Evolutionary conservation across 2,329 filamentous ascomycete genomes (phyloP).

Genomic region (Botrytis hyacinthi): DNA sequence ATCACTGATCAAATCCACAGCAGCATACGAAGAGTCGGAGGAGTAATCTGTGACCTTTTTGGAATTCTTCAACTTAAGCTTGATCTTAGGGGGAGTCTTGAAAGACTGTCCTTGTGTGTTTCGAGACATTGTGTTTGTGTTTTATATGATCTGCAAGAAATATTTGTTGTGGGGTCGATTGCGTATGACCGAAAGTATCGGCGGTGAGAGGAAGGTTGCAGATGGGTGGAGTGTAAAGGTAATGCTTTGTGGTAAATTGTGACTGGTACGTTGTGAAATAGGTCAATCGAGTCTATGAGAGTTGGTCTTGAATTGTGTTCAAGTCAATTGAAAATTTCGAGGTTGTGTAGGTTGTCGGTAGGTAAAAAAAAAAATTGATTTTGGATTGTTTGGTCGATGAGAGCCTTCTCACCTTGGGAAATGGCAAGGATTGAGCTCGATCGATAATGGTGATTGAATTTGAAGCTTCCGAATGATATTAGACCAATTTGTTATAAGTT

Average conservation of each 20-base stretch:
- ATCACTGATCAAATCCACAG: constrained; percentile 76
- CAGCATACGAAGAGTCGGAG: constrained; percentile 69
- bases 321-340: background rate
- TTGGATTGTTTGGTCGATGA: constrained; percentile 16
- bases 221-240: background rate
- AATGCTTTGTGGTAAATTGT: background rate
- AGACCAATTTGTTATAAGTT: constrained; percentile 21
- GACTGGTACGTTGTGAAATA: too few relatives aligned
- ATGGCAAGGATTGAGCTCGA: constrained; percentile 32
- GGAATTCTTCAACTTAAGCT: constrained; percentile 4
- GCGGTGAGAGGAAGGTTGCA: constrained; percentile 27
- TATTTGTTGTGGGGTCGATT: constrained; percentile 11
- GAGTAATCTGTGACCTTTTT: constrained; percentile 48
- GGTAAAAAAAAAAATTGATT: background rate
- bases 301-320: background rate
- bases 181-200: constrained; percentile 20
- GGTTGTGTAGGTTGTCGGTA: background rate
- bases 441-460: constrained; percentile 37
- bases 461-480: constrained; percentile 36
- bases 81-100: constrained; percentile 37
- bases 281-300: background rate
- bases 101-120: constrained; percentile 52
- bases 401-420: constrained; percentile 20
- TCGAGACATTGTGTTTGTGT: constrained; percentile 39
- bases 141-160: constrained; percentile 12